Evolutionary conservation across 2,329 filamentous ascomycete genomes (phyloP).

Genomic region (Diaporthe australafricana): DNA sequence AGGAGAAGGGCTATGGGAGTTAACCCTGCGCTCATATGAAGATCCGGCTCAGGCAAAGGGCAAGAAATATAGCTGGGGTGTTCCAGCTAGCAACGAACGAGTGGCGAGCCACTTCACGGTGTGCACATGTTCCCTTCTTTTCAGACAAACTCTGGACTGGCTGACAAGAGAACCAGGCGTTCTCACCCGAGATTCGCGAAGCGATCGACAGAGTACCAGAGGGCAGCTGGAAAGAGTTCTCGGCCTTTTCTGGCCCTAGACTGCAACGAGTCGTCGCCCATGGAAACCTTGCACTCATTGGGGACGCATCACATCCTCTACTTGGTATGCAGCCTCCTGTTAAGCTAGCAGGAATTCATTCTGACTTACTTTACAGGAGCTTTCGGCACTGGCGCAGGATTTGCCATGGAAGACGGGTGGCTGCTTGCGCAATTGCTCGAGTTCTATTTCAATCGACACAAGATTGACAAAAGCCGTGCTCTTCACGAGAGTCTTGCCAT

Average conservation of each 20-base stretch:
- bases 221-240: conserved; percentile 28
- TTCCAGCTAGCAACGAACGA: conserved; percentile 15
- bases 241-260: conserved; percentile 23
- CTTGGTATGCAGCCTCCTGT: not conserved
- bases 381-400: conserved; percentile 29
- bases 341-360: no score
- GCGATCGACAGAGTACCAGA: conserved; percentile 19
- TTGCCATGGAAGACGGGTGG: conserved; percentile 33
- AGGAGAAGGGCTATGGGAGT: conserved; percentile 28
- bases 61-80: conserved; percentile 27
- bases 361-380: not conserved
- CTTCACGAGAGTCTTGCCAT: not conserved
- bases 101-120: conserved; percentile 24
- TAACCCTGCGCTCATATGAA: conserved; percentile 30
- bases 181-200: conserved; percentile 25
- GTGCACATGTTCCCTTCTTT: fast-evolving
- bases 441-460: not conserved
- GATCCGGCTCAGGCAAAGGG: conserved; percentile 18
- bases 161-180: not conserved
- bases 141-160: fast-evolving
- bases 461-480: not conserved
- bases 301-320: conserved; percentile 29
- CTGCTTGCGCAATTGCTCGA: conserved; percentile 25
- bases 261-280: conserved; percentile 23
- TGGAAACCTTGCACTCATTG: conserved; percentile 25